Base-by-base conservation (phyloP, 345 rosid genomes). In the Odontarrhena argentea region DNA sequence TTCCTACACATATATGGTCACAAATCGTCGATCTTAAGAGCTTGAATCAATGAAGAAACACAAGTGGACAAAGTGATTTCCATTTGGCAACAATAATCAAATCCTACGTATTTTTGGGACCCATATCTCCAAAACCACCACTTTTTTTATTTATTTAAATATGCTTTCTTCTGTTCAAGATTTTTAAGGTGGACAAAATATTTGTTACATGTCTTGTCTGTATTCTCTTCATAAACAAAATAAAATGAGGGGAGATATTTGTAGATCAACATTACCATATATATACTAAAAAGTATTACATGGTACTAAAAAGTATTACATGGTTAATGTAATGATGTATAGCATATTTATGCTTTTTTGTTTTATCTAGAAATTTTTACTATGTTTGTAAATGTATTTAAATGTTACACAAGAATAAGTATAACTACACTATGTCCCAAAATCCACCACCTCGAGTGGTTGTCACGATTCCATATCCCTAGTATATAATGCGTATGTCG, bases 11-110 rank as follows among this genome's bases (percentile, higher is more conserved):
- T 15, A 32, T 65, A 32, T 65, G 76, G 76, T 59, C 54, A 65
- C 43, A 65, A 43, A 58, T 73, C 56, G 51, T 56, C 65, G 53
- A 64, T 48, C 53, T 41, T 9, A 37, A 53, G 56, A 71, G 58
- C 41, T 44, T 47, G 8, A 45, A 36, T 57, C 70, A 73, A 14
- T 41, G 46, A 64, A 51, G 60, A 47, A 57, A 49, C 60, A 71
- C 61, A 73, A 74, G 73, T 61, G 50, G 64, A 45, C 63, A 60
- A 8, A 74, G 50, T 74, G 58, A 60, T 6, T 32, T 52, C 62
- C 64, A 74, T 68, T 73, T 74, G 53, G 34, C 58, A 54, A 32
- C 68, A 74, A 67, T 58, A 46, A 46, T 54, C 45, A 36, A 30
- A 59, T 51, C 66, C 34, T 56, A 52, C 62, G 76, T 66, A 52